Conservation (phyloP, 768 basidiomycete species). For the Trametes elegans region DNA sequence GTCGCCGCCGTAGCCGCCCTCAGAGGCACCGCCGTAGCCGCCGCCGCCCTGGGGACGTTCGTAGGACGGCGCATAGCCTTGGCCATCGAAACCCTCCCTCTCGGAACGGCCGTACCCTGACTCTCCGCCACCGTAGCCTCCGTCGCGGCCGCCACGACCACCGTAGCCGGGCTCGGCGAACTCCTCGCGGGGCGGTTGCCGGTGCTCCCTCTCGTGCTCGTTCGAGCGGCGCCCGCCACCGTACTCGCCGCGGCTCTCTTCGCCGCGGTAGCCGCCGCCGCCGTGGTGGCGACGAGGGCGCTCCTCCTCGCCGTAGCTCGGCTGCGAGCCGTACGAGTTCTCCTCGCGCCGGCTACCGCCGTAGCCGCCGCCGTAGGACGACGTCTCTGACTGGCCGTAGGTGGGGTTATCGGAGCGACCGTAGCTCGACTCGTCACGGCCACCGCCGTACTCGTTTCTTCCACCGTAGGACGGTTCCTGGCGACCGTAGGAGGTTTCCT, state of each 20-base stretch:
- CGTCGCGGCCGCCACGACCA: conserved; percentile 1
- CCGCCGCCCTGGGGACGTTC: not conserved
- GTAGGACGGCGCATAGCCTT: conserved; percentile 6
- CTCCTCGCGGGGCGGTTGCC: conserved; percentile 10
- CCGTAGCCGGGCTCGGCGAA: conserved; percentile 1
- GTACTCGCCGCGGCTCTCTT: conserved; percentile 16
- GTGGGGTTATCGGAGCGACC: conserved; percentile 1
- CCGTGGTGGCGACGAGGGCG: conserved; percentile 4
- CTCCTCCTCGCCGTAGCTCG: conserved; percentile 12
- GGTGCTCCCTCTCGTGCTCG: not conserved
- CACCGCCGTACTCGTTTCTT: not conserved
- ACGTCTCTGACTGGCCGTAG: conserved; percentile 35
- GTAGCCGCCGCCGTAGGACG: conserved; percentile 36
- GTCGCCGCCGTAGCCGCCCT: conserved; percentile 7
- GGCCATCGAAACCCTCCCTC: not conserved
- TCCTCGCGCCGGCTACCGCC: conserved; percentile 16
- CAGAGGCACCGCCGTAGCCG: conserved; percentile 1
- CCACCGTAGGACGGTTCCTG: not conserved
- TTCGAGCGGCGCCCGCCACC: conserved; percentile 18
- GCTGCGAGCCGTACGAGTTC: conserved; percentile 4
- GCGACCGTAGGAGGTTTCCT: not conserved
- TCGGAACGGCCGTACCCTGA: conserved; percentile 3
- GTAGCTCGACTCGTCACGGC: conserved; percentile 8
- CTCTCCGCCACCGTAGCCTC: conserved; percentile 1
- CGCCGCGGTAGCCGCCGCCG: not conserved